A percentile compares a stretch with the other conserved stretches of the same genome.
Conservation (phyloP, 495 filamentous ascomycete genomes). For the Emericellopsis terricola region DNA sequence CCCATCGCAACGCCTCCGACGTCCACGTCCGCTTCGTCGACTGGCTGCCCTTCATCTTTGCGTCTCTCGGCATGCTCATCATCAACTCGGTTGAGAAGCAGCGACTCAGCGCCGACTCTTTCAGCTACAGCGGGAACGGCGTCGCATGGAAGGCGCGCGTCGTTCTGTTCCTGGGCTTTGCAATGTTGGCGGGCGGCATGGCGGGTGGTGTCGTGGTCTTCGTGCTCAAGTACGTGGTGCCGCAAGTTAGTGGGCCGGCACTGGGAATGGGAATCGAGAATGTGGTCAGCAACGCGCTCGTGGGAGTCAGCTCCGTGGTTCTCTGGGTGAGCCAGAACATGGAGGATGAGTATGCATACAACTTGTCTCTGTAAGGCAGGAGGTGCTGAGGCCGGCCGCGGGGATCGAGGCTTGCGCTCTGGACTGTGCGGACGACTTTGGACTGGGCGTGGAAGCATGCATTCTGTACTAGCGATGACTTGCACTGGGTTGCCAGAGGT, state of each 20-base stretch:
- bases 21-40: slow-evolving; percentile 93
- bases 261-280: slow-evolving; percentile 90
- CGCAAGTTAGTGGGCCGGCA: slow-evolving; percentile 60
- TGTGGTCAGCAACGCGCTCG: slow-evolving; percentile 66
- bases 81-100: slow-evolving; percentile 98
- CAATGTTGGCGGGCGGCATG: slow-evolving; percentile 81
- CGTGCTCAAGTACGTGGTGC: slow-evolving; percentile 81
- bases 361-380: slow-evolving; percentile 52
- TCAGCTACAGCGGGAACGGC: slow-evolving; percentile 66
- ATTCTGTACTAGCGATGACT: too few relatives aligned
- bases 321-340: slow-evolving; percentile 98
- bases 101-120: slow-evolving; percentile 68
- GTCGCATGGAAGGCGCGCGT: slow-evolving; percentile 94
- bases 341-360: slow-evolving; percentile 97
- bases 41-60: slow-evolving; percentile 97
- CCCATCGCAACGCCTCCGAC: slow-evolving; percentile 53
- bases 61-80: slow-evolving; percentile 84
- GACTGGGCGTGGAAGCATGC: too few relatives aligned
- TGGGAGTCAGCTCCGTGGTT: slow-evolving; percentile 82
- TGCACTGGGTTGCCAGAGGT: too few relatives aligned
- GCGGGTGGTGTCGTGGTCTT: slow-evolving; percentile 81
- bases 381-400: background rate
- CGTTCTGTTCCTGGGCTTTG: slow-evolving; percentile 92
- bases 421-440: slow-evolving; percentile 1
- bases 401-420: too few relatives aligned